phyloP scores from a whole-genome alignment of 768 basidiomycete species.

The Peribolospora baueri region DNA sequence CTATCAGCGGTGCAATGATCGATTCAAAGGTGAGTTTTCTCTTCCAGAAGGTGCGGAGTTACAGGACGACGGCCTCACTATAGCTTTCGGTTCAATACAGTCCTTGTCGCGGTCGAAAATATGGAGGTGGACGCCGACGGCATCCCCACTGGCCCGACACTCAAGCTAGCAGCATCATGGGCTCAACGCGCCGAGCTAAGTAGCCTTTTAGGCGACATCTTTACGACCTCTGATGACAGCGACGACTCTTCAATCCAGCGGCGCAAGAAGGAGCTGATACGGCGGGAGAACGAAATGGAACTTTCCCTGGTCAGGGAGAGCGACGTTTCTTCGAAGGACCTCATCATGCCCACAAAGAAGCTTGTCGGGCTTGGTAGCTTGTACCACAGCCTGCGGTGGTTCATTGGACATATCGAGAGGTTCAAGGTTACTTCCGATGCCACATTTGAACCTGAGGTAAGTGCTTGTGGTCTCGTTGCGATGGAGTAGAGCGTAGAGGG shows the following conservation, averaged over 20 bases:
- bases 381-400: slow-evolving; percentile 61
- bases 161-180: slow-evolving; percentile 22
- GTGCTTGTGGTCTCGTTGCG: background rate
- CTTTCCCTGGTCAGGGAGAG: slow-evolving; percentile 35
- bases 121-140: background rate
- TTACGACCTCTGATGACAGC: no score
- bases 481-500: background rate
- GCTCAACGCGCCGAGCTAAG: no score
- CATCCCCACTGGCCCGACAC: slow-evolving; percentile 19
- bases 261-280: slow-evolving; percentile 27
- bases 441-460: background rate
- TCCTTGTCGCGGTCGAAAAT: background rate
- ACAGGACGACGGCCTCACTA: background rate
- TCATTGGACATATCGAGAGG: slow-evolving; percentile 41
- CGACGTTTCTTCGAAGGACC: slow-evolving; percentile 33
- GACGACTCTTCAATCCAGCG: no score
- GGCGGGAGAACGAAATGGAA: slow-evolving; percentile 60
- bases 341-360: slow-evolving; percentile 47
- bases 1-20: slow-evolving; percentile 75
- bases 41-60: background rate
- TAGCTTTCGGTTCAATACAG: background rate
- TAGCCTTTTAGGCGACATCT: no score
- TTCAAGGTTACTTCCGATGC: slow-evolving; percentile 42
- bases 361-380: slow-evolving; percentile 50
- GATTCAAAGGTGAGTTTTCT: slow-evolving; percentile 50